These are phyloP conservation scores for Ophiocordyceps camponoti-leonardi DNA, from an alignment of 2,329 filamentous ascomycete genomes.

Conservation along the genomic window DNA sequence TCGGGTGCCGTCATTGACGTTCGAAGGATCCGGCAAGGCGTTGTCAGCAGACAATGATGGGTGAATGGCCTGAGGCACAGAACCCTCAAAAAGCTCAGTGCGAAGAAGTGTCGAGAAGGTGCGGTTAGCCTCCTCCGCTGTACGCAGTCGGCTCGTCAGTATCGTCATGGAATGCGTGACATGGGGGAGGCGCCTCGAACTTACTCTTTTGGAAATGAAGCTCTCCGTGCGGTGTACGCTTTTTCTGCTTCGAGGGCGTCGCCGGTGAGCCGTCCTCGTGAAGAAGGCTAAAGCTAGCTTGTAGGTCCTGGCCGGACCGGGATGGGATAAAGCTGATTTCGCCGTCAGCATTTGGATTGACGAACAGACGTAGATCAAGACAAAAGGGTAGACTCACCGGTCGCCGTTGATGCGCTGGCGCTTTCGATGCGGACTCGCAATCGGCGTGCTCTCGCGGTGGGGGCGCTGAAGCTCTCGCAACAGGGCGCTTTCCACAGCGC, in stretches of 20 bases:
- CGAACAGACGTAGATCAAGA: neutral
- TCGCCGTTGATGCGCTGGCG: conserved; percentile 43
- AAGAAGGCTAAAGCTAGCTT: conserved; percentile 80
- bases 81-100: conserved; percentile 80
- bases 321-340: conserved; percentile 80
- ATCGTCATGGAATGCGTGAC: neutral
- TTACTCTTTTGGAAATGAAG: conserved; percentile 86
- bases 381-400: conserved; percentile 25
- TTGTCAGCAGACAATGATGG: conserved; percentile 44
- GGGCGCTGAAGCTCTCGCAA: conserved; percentile 32
- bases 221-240: conserved; percentile 73
- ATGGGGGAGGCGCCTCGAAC: conserved; percentile 10
- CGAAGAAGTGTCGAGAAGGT: conserved; percentile 80
- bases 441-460: conserved; percentile 33
- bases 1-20: conserved; percentile 47
- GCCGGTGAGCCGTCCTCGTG: conserved; percentile 88
- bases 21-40: conserved; percentile 27
- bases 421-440: conserved; percentile 38
- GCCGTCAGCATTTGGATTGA: conserved; percentile 6
- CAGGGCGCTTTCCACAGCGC: conserved; percentile 31
- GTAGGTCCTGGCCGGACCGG: conserved; percentile 78
- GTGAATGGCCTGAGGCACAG: conserved; percentile 65
- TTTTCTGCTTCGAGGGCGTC: conserved; percentile 72
- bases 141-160: conserved; percentile 1
- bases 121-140: conserved; percentile 83